Base-by-base conservation (phyloP, 768 basidiomycete genomes). In the Tremella yokohamensis region DNA sequence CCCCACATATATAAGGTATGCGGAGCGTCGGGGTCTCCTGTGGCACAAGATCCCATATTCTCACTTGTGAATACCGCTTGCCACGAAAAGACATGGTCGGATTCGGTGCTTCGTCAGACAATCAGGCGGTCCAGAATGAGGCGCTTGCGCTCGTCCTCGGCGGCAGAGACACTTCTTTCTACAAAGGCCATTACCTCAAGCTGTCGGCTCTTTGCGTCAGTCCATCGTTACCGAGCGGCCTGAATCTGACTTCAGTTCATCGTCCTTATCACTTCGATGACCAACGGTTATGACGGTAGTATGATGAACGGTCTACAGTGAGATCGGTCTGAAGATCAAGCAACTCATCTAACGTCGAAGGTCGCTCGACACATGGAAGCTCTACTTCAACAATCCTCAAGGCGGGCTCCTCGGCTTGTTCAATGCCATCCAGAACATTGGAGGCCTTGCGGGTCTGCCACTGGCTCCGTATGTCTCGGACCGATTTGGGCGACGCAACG, bases 291-390 rank as follows among this genome's bases (percentile, higher is more conserved):
- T 22, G 38, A 22, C 15, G 40, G 56, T 19, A 19, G 40, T 18
- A 60, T 55, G 53, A 54, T 63, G 61, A 63, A 63, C 48, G 53
- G 58, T 6, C 49, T 62, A 11, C 61, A 87, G 73, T 84, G 86
- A 60, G 76, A n/a, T n/a, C n/a, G n/a, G n/a, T n/a, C n/a, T n/a
- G n/a, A n/a, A n/a, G n/a, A n/a, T n/a, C n/a, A n/a, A n/a, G n/a
- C n/a, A n/a, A n/a, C n/a, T n/a, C n/a, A n/a, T n/a, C n/a, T n/a
- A n/a, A n/a, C n/a, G n/a, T n/a, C n/a, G n/a, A n/a, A 85, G 3
- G 62, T 77, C 48, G 52, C 54, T 42, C 15, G 26, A 16, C 42
- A 60, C 22, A 54, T 70, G 68, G 68, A 42, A 60, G 12, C 29
- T 1, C 13, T 58, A 58, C 42, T 45, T 45, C 22, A 18, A 45